These are phyloP conservation scores for Xylariaceae sp. DNA, from an alignment of 2,329 filamentous ascomycete genomes.

Conservation along the genomic window DNA sequence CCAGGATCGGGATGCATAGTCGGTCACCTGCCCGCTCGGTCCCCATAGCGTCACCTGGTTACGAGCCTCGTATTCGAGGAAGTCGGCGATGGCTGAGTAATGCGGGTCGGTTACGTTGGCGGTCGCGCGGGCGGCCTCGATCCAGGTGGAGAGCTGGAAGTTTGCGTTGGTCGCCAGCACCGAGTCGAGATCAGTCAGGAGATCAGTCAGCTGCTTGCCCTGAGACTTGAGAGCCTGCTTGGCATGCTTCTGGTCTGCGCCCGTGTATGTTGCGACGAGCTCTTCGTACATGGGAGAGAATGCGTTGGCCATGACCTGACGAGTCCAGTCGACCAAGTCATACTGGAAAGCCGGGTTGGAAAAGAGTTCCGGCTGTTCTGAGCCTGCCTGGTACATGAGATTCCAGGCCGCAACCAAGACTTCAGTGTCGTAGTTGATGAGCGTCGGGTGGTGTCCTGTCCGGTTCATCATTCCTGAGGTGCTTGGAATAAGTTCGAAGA, in stretches of 20 bases:
- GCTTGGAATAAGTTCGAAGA: slow-evolving; percentile 18
- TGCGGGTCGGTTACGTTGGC: slow-evolving; percentile 10
- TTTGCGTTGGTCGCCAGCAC: slow-evolving; percentile 16
- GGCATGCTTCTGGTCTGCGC: not conserved
- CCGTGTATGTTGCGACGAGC: slow-evolving; percentile 13
- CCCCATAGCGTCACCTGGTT: slow-evolving; percentile 22
- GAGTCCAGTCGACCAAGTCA: slow-evolving; percentile 20
- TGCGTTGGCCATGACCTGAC: slow-evolving; percentile 19
- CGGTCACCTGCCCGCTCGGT: slow-evolving; percentile 14
- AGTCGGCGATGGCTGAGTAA: slow-evolving; percentile 9
- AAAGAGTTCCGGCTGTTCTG: slow-evolving; percentile 10
- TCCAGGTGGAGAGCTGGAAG: slow-evolving; percentile 18
- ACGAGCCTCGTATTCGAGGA: slow-evolving; percentile 21
- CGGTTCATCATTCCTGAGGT: slow-evolving; percentile 15
- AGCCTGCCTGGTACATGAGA: slow-evolving; percentile 14
- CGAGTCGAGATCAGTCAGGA: slow-evolving; percentile 13
- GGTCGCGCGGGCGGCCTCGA: slow-evolving; percentile 14
- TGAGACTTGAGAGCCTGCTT: slow-evolving; percentile 2
- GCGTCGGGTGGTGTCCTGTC: slow-evolving; percentile 19
- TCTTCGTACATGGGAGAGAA: slow-evolving; percentile 18
- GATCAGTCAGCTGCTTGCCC: slow-evolving; percentile 10
- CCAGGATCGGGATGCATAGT: slow-evolving; percentile 20
- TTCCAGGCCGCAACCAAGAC: slow-evolving; percentile 16
- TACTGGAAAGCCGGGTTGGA: slow-evolving; percentile 19
- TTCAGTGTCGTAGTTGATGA: slow-evolving; percentile 18